Conservation (phyloP, 371 early-diverging fungal genomes). For the Dentiscutata heterogama region DNA sequence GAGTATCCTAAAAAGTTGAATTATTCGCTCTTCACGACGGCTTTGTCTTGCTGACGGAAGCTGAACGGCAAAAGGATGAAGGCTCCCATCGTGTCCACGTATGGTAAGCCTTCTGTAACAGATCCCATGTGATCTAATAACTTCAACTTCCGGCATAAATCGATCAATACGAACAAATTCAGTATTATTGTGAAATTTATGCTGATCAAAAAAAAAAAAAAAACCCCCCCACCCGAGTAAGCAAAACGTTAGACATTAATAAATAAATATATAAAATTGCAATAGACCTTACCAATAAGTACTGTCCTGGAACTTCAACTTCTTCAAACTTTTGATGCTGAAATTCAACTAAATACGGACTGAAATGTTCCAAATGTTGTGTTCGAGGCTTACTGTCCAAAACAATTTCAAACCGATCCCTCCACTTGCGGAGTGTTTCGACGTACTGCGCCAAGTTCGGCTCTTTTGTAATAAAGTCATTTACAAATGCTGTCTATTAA, state of each 20-base stretch:
- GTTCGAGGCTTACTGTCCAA: constrained; percentile 84
- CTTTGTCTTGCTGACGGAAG: constrained; percentile 88
- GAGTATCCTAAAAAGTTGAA: constrained; percentile 92
- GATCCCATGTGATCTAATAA: constrained; percentile 80
- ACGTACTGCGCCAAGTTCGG: constrained; percentile 86
- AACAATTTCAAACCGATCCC: constrained; percentile 88
- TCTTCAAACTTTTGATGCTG: constrained; percentile 98
- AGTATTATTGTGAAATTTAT: constrained; percentile 81
- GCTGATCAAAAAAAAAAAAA: constrained; percentile 49
- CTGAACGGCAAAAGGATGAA: constrained; percentile 93
- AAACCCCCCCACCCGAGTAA: too few relatives aligned
- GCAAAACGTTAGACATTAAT: not conserved
- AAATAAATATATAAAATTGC: not conserved
- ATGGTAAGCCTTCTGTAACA: constrained; percentile 86
- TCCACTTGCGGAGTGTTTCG: constrained; percentile 84
- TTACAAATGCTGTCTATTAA: constrained; percentile 84
- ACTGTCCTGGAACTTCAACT: constrained; percentile 98
- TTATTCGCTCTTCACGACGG: constrained; percentile 93
- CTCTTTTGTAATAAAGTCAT: constrained; percentile 86
- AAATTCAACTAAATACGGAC: constrained; percentile 95
- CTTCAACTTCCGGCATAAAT: constrained; percentile 89
- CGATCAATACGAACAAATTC: constrained; percentile 96
- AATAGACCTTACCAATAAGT: constrained; percentile 62
- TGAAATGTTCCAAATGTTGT: constrained; percentile 86
- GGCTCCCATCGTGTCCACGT: constrained; percentile 91